Evolutionary conservation across 257 asterid genomes (phyloP), one percentile per base, ranked within the genome.

Genomic region (Penstemon barbatus): DNA sequence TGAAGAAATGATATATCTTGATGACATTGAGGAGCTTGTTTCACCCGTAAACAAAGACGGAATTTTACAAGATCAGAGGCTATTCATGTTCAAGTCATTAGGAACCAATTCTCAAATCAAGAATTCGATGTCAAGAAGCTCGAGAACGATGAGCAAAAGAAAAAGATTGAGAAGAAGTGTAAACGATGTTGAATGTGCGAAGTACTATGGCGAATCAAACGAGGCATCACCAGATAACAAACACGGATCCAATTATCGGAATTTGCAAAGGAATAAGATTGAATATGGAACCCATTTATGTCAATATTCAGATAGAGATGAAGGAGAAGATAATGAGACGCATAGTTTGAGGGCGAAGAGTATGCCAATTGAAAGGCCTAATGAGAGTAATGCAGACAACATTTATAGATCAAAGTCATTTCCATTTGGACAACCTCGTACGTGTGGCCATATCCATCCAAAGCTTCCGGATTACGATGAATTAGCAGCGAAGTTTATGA

Each of bases 381-480:
- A 59, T 61, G 83, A 58, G 33, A 25, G 33, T 25, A 25, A 25
- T 25, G 33, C 33, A 4, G 91, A 80, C 3, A 72, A 62, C 68
- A 61, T 81, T 69, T 4, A 53, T 0, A 75, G 92, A 43, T 81
- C 90, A n/a, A 84, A 62, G 45, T 84, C 96, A 0, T 78, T 75
- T 56, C 84, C 95, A 0, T 58, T 79, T 10, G 65, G 69, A 12
- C 70, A 74, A 39, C 52, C 52, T 51, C 59, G 70, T 55, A 60
- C 76, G 41, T 69, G 75, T 55, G 65, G 75, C 13, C 92, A 89
- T 79, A 82, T 89, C 69, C 98, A 91, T 72, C 98, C 98, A 5
- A 91, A 91, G 83, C 93, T 91, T 9, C 98, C 98, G 4, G 90
- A 91, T 64, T 91, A 91, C 37, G 96, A 91, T 56, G 96, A 89